Conservation (phyloP, 2,329 filamentous ascomycete species). For the Colletotrichum liaoningense region DNA sequence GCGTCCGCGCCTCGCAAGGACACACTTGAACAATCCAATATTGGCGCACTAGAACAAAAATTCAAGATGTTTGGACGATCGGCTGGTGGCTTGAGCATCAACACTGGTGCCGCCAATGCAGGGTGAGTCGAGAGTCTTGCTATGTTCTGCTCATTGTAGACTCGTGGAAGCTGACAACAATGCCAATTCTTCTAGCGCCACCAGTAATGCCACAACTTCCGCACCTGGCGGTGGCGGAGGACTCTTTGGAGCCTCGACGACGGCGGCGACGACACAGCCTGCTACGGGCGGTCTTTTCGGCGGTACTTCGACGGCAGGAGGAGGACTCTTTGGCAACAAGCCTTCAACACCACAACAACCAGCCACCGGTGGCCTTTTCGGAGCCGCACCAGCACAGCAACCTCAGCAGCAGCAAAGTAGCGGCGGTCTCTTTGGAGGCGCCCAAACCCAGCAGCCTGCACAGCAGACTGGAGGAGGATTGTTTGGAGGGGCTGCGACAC, state of each 20-base stretch:
- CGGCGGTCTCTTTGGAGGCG: slow-evolving; percentile 25
- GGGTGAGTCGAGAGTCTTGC: slow-evolving; percentile 53
- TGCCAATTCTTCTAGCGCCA: neutral
- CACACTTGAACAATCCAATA: too few species aligned
- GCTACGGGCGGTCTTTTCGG: slow-evolving; percentile 51
- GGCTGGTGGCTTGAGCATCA: slow-evolving; percentile 70
- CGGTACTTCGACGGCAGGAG: slow-evolving; percentile 43
- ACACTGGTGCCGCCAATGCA: slow-evolving; percentile 70
- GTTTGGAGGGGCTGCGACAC: slow-evolving; percentile 28
- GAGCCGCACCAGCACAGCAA: slow-evolving; percentile 37
- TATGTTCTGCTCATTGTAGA: neutral
- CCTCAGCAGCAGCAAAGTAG: slow-evolving; percentile 43
- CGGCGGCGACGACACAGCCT: slow-evolving; percentile 40
- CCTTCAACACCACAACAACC: slow-evolving; percentile 36
- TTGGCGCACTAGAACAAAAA: slow-evolving; percentile 6
- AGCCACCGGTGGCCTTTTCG: slow-evolving; percentile 50
- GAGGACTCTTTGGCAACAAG: slow-evolving; percentile 28
- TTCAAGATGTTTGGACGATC: slow-evolving; percentile 27
- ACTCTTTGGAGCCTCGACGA: slow-evolving; percentile 25
- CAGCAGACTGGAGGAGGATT: slow-evolving; percentile 32
- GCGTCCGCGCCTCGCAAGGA: neutral
- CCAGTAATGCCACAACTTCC: slow-evolving; percentile 19
- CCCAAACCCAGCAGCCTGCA: slow-evolving; percentile 34
- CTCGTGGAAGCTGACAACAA: neutral
- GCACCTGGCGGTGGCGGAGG: slow-evolving; percentile 29